These are phyloP conservation scores for Amphichorda felina DNA, from an alignment of 2,329 filamentous ascomycete genomes.

Conservation along the genomic window DNA sequence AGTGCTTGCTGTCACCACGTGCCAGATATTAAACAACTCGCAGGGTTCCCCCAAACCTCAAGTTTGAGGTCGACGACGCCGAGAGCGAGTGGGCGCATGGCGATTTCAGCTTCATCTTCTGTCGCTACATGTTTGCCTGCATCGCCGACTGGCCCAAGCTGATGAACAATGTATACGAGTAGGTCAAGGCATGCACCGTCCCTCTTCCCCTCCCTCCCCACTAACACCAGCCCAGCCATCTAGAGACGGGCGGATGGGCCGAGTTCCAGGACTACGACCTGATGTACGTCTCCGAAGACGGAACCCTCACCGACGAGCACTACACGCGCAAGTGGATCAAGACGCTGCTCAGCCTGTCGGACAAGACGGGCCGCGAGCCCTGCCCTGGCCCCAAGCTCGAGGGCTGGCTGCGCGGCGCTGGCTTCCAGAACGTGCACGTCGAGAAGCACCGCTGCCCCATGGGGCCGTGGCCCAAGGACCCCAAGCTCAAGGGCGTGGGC, in stretches of 20 bases:
- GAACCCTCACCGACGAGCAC: conserved; percentile 10
- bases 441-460: conserved; percentile 17
- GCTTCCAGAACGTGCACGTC: conserved; percentile 21
- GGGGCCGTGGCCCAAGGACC: conserved; percentile 23
- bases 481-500: conserved; percentile 17
- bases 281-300: conserved; percentile 15
- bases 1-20: too few relatives aligned
- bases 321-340: conserved; percentile 10
- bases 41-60: conserved; percentile 19
- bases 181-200: too few relatives aligned
- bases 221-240: too few relatives aligned
- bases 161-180: conserved; percentile 10
- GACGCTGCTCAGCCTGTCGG: conserved; percentile 7
- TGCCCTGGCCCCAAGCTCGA: conserved; percentile 12
- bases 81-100: conserved; percentile 14
- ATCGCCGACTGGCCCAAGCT: conserved; percentile 18
- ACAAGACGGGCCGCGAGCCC: conserved; percentile 10
- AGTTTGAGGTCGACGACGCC: conserved; percentile 24
- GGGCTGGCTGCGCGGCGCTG: conserved; percentile 17
- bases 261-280: conserved; percentile 16
- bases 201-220: too few relatives aligned
- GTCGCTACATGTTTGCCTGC: conserved; percentile 17
- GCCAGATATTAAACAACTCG: too few relatives aligned
- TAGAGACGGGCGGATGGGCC: conserved; percentile 14
- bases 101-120: conserved; percentile 25